Base-by-base conservation (phyloP, 257 asterid genomes). In the Solanum ahanhuiri region DNA sequence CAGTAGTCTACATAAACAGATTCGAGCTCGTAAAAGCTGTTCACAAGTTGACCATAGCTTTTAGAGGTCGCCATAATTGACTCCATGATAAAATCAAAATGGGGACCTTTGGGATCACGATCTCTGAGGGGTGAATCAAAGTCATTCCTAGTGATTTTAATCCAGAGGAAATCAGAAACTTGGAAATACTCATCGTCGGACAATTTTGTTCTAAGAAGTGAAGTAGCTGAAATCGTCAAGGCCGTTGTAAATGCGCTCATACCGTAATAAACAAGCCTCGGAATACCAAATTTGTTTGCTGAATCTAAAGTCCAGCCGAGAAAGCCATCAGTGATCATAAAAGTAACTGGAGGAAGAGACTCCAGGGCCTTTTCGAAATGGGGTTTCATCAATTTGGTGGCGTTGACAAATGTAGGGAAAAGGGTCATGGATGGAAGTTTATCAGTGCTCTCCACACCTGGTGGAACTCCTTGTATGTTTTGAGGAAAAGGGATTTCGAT, bases 251-350 rank as follows among this genome's bases (percentile, higher is more conserved):
- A 94, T 90, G 45, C 28, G 81, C 58, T 85, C 94, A 93, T 82
- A 1, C 96, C 98, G 35, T 5, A 85, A 85, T 34, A 93, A 30
- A 87, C 85, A 3, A 96, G 87, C 10, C 95, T 87, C 0, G 96
- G 98, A 37, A 94, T 91, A 22, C 92, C 89, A 28, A 87, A 90
- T 22, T 51, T 87, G 1, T 89, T 60, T 1, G 98, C 94, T 1
- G 98, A 88, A 6, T 91, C 87, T 1, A 90, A 39, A 23, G 98
- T 94, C 98, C 98, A 96, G 6, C 31, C 67, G 23, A 96, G 92
- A 83, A 96, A 96, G 20, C 91, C 95, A 72, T 96, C 98, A 0
- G 98, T 89, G 3, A 96, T 72, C 81, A 96, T 82, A 73, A 94
- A 94, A 35, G 72, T 87, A 6, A 93, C 88, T 0, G 84, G 79